Evolutionary conservation across 768 basidiomycete genomes (phyloP).

Genomic region (Agrocybe praecox): DNA sequence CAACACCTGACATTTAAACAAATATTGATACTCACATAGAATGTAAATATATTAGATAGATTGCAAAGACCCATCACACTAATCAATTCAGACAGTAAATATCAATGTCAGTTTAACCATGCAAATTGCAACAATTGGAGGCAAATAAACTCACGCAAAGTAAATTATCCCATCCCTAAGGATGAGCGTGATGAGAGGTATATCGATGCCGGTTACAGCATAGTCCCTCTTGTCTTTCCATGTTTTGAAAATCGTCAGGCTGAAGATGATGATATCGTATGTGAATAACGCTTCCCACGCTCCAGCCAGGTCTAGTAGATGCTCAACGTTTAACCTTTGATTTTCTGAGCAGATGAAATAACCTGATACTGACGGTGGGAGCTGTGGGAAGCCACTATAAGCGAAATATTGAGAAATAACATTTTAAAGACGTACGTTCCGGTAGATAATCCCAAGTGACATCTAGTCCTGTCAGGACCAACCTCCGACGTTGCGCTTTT

Average conservation of each 20-base stretch:
- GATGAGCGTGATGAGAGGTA: background rate
- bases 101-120: background rate
- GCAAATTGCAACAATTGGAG: background rate
- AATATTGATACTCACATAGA: background rate
- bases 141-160: background rate
- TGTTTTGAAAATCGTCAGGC: background rate
- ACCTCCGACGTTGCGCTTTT: background rate
- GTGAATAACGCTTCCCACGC: slow-evolving; percentile 1
- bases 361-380: background rate
- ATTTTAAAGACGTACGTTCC: background rate
- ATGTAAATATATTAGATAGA: background rate
- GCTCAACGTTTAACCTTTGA: background rate
- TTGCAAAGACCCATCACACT: background rate
- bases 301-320: background rate
- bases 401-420: background rate
- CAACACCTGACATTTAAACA: background rate
- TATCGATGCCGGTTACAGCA: background rate
- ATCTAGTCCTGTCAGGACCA: background rate
- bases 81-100: background rate
- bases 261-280: slow-evolving; percentile 1
- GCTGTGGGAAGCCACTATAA: background rate
- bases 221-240: background rate
- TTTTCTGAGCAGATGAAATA: background rate
- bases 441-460: background rate
- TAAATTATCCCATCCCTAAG: background rate